Conservation (phyloP, 1,139 yeast genomes). For the Candida sanyaensis region DNA sequence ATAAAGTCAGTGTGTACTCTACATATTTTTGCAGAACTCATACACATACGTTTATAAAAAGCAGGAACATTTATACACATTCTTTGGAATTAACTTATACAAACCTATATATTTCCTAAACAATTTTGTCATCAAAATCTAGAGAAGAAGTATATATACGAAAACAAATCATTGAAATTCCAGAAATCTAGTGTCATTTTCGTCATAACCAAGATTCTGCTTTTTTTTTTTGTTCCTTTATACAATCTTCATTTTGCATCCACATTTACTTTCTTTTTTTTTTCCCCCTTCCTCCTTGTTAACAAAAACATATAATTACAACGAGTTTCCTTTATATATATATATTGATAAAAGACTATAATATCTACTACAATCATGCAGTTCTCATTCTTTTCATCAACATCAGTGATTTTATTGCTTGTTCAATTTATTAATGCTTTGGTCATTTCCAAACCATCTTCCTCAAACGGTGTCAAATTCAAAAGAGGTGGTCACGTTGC, state of each 20-base stretch:
- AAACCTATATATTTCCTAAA: not conserved
- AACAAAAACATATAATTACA: too few relatives aligned
- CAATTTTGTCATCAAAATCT: not conserved
- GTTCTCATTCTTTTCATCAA: constrained; percentile 4
- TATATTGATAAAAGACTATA: too few relatives aligned
- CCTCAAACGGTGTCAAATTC: not conserved
- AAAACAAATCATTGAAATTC: not conserved
- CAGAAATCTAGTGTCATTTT: not conserved
- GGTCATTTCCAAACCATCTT: constrained; percentile 5
- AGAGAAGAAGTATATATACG: not conserved
- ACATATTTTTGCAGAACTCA: not conserved
- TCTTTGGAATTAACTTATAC: not conserved
- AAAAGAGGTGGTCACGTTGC: constrained; percentile 12
- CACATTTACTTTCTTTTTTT: not conserved
- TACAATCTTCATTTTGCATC: not conserved
- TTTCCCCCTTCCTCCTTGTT: not conserved
- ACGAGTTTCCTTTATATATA: too few relatives aligned
- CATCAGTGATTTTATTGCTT: constrained; percentile 3
- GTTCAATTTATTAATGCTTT: constrained; percentile 4
- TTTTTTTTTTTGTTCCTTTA: not conserved
- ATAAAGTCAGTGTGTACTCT: not conserved
- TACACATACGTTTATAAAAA: not conserved
- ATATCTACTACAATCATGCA: constrained; percentile 2
- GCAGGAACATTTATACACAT: not conserved
- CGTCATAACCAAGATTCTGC: not conserved